A percentile compares a stretch with the other conserved stretches of the same genome.
phyloP scores from a whole-genome alignment of 169 alveolate genomes.

The Perkinsus olseni region DNA sequence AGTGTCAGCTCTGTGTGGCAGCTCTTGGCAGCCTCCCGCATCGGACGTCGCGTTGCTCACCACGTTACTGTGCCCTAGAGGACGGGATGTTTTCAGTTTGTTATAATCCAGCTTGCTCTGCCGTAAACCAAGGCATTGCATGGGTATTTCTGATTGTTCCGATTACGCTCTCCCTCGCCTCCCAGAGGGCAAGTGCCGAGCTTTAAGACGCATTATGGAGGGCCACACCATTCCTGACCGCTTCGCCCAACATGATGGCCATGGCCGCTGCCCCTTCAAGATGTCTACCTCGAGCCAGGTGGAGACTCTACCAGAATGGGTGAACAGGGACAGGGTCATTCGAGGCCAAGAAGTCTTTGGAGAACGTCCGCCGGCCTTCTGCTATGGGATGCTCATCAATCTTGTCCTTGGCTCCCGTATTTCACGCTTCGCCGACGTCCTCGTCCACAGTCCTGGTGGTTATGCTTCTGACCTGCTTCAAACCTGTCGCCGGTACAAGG shows the following conservation, averaged over 20 bases:
- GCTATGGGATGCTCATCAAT: background rate
- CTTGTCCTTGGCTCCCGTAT: background rate
- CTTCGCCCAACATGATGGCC: background rate
- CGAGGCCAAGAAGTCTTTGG: background rate
- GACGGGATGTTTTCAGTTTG: too few relatives aligned
- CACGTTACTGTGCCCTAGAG: too few relatives aligned
- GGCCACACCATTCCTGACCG: background rate
- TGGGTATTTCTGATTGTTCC: background rate
- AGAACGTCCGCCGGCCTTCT: background rate
- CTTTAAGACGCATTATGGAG: background rate
- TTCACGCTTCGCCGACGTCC: background rate
- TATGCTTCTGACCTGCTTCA: background rate
- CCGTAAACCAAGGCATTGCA: too few relatives aligned
- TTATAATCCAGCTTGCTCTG: too few relatives aligned
- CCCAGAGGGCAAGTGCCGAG: background rate
- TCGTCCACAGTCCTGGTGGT: background rate
- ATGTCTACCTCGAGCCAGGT: background rate
- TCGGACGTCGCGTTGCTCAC: too few relatives aligned
- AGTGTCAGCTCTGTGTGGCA: too few relatives aligned
- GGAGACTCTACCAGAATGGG: background rate
- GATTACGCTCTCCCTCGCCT: background rate
- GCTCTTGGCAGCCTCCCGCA: too few relatives aligned
- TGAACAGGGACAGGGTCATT: background rate
- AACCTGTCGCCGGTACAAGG: background rate
- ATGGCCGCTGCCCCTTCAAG: too few relatives aligned